Evolutionary conservation across 1,284 basidiomycete genomes (phyloP).

Genomic region (Vanrija sp.): DNA sequence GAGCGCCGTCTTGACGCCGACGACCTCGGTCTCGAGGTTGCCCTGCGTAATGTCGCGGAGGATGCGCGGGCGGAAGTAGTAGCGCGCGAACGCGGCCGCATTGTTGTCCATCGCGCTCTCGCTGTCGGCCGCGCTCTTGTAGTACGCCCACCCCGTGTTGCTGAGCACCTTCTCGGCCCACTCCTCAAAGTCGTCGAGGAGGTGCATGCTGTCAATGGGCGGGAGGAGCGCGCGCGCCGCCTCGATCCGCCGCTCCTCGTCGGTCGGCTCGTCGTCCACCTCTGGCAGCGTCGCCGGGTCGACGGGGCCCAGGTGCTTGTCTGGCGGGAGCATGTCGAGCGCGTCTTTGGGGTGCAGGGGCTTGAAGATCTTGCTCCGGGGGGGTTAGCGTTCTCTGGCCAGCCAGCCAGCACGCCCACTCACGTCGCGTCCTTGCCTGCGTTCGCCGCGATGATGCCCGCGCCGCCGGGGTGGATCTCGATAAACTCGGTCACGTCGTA

Average conservation of each 20-base stretch:
- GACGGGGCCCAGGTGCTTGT: conserved; percentile 68
- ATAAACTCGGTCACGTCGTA: conserved; percentile 74
- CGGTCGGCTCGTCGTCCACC: conserved; percentile 55
- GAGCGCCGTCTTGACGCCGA: conserved; percentile 68
- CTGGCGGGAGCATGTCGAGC: conserved; percentile 48
- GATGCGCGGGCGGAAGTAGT: conserved; percentile 55
- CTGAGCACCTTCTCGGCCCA: conserved; percentile 49
- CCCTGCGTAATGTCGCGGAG: conserved; percentile 34
- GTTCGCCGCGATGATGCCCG: conserved; percentile 53
- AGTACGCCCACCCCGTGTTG: conserved; percentile 57
- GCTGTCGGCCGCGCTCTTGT: conserved; percentile 54
- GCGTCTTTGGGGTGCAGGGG: conserved; percentile 52
- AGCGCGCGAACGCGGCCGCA: conserved; percentile 51
- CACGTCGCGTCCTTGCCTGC: conserved; percentile 59
- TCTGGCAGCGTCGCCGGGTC: conserved; percentile 56
- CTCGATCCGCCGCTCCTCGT: conserved; percentile 63
- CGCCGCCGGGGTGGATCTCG: conserved; percentile 56
- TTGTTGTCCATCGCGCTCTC: conserved; percentile 54
- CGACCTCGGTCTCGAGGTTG: conserved; percentile 54
- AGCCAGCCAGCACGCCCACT: too few relatives aligned
- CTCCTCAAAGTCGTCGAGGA: conserved; percentile 63
- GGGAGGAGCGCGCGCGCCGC: conserved; percentile 59
- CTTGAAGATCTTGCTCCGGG: conserved; percentile 46
- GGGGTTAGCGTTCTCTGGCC: neutral
- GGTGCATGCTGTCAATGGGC: conserved; percentile 64